Conservation (phyloP, 2,329 filamentous ascomycete species). For the Tolypocladium guangdongense region DNA sequence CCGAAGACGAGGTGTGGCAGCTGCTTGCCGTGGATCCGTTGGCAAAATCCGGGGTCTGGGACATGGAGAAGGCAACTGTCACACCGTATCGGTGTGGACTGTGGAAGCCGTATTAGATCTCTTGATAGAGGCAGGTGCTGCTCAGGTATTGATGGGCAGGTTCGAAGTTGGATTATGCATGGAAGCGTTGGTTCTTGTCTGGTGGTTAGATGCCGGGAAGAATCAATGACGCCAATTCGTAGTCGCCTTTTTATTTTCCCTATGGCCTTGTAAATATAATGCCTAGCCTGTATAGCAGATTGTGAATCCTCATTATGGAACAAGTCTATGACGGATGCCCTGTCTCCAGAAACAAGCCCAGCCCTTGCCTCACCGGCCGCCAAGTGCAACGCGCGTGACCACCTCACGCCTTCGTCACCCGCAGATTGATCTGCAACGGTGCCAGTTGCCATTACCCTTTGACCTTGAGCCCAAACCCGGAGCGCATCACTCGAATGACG, state of each 20-base stretch:
- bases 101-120: not conserved
- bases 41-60: not conserved
- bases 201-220: too few species aligned
- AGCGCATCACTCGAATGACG: not conserved
- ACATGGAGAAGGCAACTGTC: not conserved
- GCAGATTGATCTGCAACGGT: too few species aligned
- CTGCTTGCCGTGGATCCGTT: not conserved
- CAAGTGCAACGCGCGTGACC: not conserved
- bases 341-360: not conserved
- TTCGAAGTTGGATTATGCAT: too few species aligned
- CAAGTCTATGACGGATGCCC: too few species aligned
- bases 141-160: too few species aligned
- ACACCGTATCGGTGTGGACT: not conserved
- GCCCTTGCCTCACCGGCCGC: not conserved
- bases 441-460: not conserved
- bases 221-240: too few species aligned
- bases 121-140: not conserved
- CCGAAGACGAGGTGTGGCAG: not conserved
- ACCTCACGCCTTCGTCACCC: not conserved
- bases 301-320: too few species aligned
- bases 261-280: too few species aligned
- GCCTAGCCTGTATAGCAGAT: too few species aligned
- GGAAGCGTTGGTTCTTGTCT: too few species aligned
- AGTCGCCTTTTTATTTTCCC: too few species aligned
- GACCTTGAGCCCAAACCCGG: not conserved